Evolutionary conservation across 1,284 basidiomycete species (phyloP), one percentile per base, ranked within the genome.

Genomic region (Sparassis latifolia): DNA sequence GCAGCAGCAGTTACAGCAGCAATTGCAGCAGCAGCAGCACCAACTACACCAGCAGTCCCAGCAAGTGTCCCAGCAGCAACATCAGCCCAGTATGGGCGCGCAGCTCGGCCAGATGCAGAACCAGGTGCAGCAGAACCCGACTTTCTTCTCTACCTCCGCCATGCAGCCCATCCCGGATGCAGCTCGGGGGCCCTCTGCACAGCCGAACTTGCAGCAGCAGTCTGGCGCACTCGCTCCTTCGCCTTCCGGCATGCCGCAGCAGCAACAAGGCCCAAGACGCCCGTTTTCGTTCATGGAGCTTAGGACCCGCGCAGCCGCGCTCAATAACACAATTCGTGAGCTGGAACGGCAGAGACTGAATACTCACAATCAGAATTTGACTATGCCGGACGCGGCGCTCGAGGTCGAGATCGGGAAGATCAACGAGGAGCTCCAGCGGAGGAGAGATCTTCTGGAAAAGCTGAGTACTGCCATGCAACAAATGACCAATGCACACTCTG

Each of bases 1-100:
- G 30, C 47, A 49, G 20, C 42, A 44, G 29, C 49, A 47, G 35
- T 50, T 46, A n/a, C 47, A 60, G 27, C 74, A 71, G 58, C 75
- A 73, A 38, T 55, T 66, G 60, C 44, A 52, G n/a, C 41, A 40
- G 31, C 48, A 49, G 27, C 44, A 45, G 31, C 50, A 48, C 45
- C 56, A 53, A 29, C 54, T 51, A 43, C 55, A 52, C 30, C 56
- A 56, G 32, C 53, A 53, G 28, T 53, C 54, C 28, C 55, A 55
- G 20, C 59, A 54, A 27, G 56, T 56, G 50, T 49, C 48, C 41
- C 51, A 54, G 31, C 53, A 51, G 33, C 47, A 45, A 30, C 57
- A 58, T 30, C 58, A 56, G 38, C 48, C 52, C 27, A 76, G 74
- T 54, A 52, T 38, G 55, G 58, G 41, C 57, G 56, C 20, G 20